A percentile compares a stretch with the other conserved stretches of the same genome.
Evolutionary conservation across 306 rosid species (phyloP).

Genomic region (Benincasa hispida): DNA sequence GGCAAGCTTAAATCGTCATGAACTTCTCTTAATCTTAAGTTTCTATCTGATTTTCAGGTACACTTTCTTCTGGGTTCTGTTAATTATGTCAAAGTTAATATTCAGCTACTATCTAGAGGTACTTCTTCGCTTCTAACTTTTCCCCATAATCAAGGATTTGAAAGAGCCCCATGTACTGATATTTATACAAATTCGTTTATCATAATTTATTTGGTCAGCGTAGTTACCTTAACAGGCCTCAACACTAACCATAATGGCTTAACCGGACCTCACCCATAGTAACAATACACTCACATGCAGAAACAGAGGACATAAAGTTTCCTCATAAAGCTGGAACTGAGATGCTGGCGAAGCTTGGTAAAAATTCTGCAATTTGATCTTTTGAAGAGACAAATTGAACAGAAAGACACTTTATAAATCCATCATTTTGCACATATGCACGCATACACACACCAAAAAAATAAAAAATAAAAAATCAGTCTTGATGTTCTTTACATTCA

Average conservation of each 20-base stretch:
- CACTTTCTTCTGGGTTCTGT: conserved; percentile 76
- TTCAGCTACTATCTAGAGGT: conserved; percentile 95
- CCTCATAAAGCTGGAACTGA: neutral
- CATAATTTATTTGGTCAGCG: neutral
- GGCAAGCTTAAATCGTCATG: conserved; percentile 14
- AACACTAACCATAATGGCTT: neutral
- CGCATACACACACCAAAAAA: neutral
- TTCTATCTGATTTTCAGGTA: conserved; percentile 48
- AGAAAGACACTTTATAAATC: neutral
- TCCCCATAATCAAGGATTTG: neutral
- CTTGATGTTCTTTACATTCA: neutral
- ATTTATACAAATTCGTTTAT: neutral
- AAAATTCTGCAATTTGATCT: neutral
- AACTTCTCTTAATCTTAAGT: conserved; percentile 15
- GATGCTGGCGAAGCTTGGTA: neutral
- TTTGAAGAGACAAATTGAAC: neutral
- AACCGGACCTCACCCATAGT: neutral
- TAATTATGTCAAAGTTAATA: conserved; percentile 63
- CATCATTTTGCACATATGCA: neutral
- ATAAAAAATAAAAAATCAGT: neutral
- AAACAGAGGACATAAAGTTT: neutral
- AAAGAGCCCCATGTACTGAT: neutral
- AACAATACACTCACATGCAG: neutral
- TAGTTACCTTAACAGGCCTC: neutral
- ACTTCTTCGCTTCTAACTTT: conserved; percentile 10